Base-by-base conservation (phyloP, 371 early-diverging fungal genomes). In the Rhizopus stolonifer region DNA sequence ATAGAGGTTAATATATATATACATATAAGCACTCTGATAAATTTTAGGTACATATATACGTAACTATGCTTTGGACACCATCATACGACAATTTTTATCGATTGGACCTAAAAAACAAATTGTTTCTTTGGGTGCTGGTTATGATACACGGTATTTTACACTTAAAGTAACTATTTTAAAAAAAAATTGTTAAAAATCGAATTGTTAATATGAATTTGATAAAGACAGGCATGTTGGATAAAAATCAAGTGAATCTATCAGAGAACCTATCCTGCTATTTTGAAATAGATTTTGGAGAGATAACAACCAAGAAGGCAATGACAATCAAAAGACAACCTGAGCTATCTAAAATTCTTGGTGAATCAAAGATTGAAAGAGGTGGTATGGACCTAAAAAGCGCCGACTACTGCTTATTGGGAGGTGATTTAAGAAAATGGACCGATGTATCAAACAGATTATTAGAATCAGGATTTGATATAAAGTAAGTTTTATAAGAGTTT, bases 211-310 rank as follows among this genome's bases (percentile, higher is more conserved):
- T n/a, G n/a, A n/a, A n/a, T n/a, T n/a, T n/a, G n/a, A 29, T 34
- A 32, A 52, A 52, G 52, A 36, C 69, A 10, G 59, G 61, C 15
- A 24, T 29, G 18, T 49, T 65, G 1, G 52, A 49, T 46, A 21
- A 54, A 2, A 21, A 49, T 6, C 38, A 25, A 19, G 7, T 29
- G 1, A 48, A 43, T 10, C 13, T 56, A 13, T 25, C 60, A 10
- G 26, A 33, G 7, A 22, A 43, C 8, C 19, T 54, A 6, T 14
- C 26, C 14, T 31, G 46, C 40, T 96, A 90, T 67, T 88, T 90
- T 77, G 98, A 97, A 69, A 74, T 95, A n/a, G 98, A 97, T 69
- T 95, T 93, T 61, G 83, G 88, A 2, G 90, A 95, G 53, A 82
- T 91, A 8, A 91, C 92, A 0, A 64, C 80, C 18, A 82, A 83